Evolutionary conservation across 805 yeast species (phyloP).

Genomic region (Vanderwaltozyma yarrowii): DNA sequence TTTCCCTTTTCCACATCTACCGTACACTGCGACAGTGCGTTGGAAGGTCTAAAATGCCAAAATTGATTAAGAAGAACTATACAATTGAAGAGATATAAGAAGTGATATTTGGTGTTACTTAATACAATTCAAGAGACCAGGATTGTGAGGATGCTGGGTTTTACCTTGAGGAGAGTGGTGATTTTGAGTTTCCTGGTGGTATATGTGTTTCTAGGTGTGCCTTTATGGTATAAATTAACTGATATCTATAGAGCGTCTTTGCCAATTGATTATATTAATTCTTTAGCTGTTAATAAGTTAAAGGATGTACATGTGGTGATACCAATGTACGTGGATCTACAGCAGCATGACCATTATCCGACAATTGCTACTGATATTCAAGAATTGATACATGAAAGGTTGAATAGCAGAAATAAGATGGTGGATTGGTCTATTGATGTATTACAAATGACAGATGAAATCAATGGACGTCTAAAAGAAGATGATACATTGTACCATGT

Average conservation of each 20-base stretch:
- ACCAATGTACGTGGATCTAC: constrained; percentile 30
- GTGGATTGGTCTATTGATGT: background rate
- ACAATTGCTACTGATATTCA: background rate
- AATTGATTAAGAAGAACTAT: too few relatives aligned
- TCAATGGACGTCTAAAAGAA: background rate
- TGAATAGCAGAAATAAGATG: background rate
- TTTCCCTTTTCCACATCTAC: too few relatives aligned
- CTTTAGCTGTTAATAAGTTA: constrained; percentile 30
- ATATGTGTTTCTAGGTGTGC: constrained; percentile 30
- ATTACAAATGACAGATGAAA: background rate
- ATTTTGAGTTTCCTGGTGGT: constrained; percentile 7
- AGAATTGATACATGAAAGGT: background rate
- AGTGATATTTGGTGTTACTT: too few relatives aligned
- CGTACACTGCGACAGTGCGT: too few relatives aligned
- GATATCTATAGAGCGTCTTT: constrained; percentile 34
- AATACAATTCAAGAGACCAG: too few relatives aligned
- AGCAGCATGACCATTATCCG: background rate
- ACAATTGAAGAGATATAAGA: too few relatives aligned
- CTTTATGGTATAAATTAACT: constrained; percentile 34
- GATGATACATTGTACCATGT: background rate
- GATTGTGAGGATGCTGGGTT: too few relatives aligned
- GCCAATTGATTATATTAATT: constrained; percentile 29
- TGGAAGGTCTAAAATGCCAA: too few relatives aligned
- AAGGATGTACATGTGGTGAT: constrained; percentile 35
- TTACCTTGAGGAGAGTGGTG: background rate